Percentiles rank a stretch among this genome's conserved stretches.
These are phyloP conservation scores for Arthrinium phaeospermum DNA, from an alignment of 2,329 filamentous ascomycete genomes.

Conservation along the genomic window DNA sequence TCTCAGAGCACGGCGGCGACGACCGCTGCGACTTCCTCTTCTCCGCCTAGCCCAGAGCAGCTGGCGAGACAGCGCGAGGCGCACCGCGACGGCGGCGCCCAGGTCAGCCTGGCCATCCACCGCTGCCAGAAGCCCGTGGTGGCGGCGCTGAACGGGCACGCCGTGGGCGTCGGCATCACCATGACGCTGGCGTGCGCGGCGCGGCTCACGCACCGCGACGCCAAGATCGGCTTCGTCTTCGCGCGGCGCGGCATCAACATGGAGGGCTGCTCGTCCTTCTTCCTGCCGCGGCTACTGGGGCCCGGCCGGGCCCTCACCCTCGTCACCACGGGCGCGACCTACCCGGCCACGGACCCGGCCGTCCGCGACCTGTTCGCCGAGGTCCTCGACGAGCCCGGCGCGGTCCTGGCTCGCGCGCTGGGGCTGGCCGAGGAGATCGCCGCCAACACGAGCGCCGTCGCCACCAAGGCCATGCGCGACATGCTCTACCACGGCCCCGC, in stretches of 20 bases:
- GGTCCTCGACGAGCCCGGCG: slow-evolving; percentile 58
- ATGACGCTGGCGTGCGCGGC: slow-evolving; percentile 63
- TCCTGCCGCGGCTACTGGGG: slow-evolving; percentile 73
- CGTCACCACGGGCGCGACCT: slow-evolving; percentile 69
- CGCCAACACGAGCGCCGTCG: slow-evolving; percentile 67
- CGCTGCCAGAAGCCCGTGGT: slow-evolving; percentile 64
- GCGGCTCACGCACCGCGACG: slow-evolving; percentile 57
- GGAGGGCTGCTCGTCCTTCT: slow-evolving; percentile 75
- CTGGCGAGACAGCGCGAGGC: slow-evolving; percentile 20
- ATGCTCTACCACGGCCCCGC: slow-evolving; percentile 67
- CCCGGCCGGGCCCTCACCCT: slow-evolving; percentile 67
- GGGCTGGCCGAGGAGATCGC: slow-evolving; percentile 71
- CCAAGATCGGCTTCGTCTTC: slow-evolving; percentile 79
- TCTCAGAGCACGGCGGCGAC: slow-evolving; percentile 31
- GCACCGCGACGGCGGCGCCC: slow-evolving; percentile 58
- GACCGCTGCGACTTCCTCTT: slow-evolving; percentile 29
- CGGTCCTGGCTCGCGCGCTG: slow-evolving; percentile 69
- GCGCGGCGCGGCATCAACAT: slow-evolving; percentile 71
- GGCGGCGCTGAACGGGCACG: slow-evolving; percentile 63
- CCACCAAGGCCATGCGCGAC: slow-evolving; percentile 71
- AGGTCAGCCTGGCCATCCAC: slow-evolving; percentile 60
- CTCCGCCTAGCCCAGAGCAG: slow-evolving; percentile 8
- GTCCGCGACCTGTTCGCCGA: slow-evolving; percentile 71
- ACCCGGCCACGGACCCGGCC: slow-evolving; percentile 55
- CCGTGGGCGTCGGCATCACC: slow-evolving; percentile 66